Evolutionary conservation across 2,329 filamentous ascomycete species (phyloP).

Genomic region (Phialophora chinensis): DNA sequence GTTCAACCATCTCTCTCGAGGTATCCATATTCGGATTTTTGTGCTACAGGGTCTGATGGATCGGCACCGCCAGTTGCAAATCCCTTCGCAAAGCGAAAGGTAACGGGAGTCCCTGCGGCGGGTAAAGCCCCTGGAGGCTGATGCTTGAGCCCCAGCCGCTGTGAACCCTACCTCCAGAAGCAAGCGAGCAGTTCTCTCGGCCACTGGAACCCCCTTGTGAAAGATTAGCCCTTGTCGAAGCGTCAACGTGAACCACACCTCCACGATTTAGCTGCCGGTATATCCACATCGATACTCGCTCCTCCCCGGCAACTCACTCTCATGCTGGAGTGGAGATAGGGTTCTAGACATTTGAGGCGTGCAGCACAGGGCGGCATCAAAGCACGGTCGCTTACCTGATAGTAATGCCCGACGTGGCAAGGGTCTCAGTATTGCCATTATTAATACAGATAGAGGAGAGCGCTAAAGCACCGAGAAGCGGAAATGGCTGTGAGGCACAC

Average conservation of each 20-base stretch:
- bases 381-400: constrained; percentile 16
- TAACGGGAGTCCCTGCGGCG: constrained; percentile 25
- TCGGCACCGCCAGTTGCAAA: constrained; percentile 21
- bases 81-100: constrained; percentile 7
- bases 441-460: constrained; percentile 16
- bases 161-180: constrained; percentile 1
- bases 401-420: constrained; percentile 13
- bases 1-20: background rate
- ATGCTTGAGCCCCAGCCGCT: constrained; percentile 4
- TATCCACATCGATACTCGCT: constrained; percentile 13
- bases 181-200: constrained; percentile 9
- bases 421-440: constrained; percentile 15
- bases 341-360: constrained; percentile 12
- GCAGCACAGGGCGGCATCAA: constrained; percentile 4
- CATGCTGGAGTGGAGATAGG: constrained; percentile 3
- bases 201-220: background rate
- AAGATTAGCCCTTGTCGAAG: background rate
- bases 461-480: background rate
- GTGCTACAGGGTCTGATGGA: constrained; percentile 5
- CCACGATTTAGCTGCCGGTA: constrained; percentile 24
- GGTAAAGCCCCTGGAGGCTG: constrained; percentile 5
- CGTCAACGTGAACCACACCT: constrained; percentile 13
- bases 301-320: constrained; percentile 2
- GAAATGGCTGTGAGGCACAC: background rate
- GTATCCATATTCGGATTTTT: constrained; percentile 6